Evolutionary conservation across 2,329 filamentous ascomycete genomes (phyloP), one percentile per base, ranked within the genome.

Genomic region (Emergomyces africanus): DNA sequence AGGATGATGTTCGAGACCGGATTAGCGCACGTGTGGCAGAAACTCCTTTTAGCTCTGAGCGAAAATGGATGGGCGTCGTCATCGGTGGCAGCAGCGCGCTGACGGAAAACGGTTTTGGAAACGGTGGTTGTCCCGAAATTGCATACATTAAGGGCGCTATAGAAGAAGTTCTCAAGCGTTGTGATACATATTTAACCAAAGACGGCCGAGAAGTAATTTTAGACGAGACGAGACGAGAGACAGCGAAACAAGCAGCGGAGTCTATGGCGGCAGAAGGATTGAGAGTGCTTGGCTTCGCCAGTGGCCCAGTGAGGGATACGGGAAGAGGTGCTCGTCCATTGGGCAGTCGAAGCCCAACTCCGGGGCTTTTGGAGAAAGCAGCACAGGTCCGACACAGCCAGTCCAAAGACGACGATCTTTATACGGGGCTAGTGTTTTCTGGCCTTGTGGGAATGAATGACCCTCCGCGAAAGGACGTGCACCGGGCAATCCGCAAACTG

Each of bases 1-100:
- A 96, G 71, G 89, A 95, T 64, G 94, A 99, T 73, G 84, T 95
- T 51, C 86, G 95, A 62, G 87, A 94, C 53, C 86, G 88, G 10
- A 83, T 96, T 58, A 90, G 90, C n/a, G 81, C 82, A 37, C 87
- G 92, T 54, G 83, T 87, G 37, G 84, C 85, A 49, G 94, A 99
- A 72, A 91, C 89, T 0, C 91, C 94, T 0, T 99, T 99, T 73
- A 97, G 92, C 70, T 99, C 94, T 0, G 90, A 96, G 70, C 83
- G 92, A 60, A 99, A 99, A 74, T 99, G 92, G 92, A 99, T 99
- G 95, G 95, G 95, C 39, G 91, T 96, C 33, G 87, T 90, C 1
- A 88, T 96, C 65, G 84, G 84, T 35, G 75, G 73, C 62, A 73
- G 75, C 37, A 74, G 71, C 60, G 68, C 75, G 49, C 53, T 30